Conservation (phyloP, 2,329 filamentous ascomycete genomes). For the Trichophyton rubrum region DNA sequence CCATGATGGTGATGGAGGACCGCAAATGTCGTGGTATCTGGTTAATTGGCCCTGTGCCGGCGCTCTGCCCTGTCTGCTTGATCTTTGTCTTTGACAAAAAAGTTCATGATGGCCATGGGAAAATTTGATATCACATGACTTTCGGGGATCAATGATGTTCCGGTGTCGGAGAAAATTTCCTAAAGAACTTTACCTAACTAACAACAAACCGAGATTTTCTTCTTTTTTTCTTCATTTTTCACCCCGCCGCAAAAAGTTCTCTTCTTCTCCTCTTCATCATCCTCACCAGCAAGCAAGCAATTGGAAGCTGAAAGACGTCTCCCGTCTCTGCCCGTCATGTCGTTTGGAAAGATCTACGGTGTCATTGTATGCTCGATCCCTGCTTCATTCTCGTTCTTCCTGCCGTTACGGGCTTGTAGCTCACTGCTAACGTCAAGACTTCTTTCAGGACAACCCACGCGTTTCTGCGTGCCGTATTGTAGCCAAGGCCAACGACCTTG, state of each 20-base stretch:
- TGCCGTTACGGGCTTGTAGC: neutral
- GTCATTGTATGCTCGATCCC: constrained; percentile 49
- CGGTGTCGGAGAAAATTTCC: neutral
- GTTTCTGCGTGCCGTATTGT: constrained; percentile 79
- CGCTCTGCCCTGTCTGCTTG: neutral
- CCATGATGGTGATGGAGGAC: constrained; percentile 20
- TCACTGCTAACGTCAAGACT: constrained; percentile 5
- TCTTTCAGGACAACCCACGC: constrained; percentile 68
- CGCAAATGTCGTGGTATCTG: neutral
- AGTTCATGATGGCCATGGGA: neutral
- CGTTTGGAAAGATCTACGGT: constrained; percentile 97
- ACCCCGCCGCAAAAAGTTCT: constrained; percentile 8
- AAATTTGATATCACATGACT: neutral
- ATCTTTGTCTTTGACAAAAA: neutral
- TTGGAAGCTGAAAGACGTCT: neutral
- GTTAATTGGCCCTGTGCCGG: neutral
- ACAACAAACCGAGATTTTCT: neutral
- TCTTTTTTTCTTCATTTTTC: constrained; percentile 12
- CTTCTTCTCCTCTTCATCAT: constrained; percentile 7
- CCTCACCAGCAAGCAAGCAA: constrained; percentile 8
- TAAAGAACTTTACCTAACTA: neutral
- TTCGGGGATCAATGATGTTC: neutral
- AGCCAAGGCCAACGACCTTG: constrained; percentile 93
- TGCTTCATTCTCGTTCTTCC: neutral
- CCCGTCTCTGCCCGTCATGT: constrained; percentile 49